Base-by-base conservation (phyloP, 2,329 filamentous ascomycete species). In the Phyllosticta paracitricarpa region DNA sequence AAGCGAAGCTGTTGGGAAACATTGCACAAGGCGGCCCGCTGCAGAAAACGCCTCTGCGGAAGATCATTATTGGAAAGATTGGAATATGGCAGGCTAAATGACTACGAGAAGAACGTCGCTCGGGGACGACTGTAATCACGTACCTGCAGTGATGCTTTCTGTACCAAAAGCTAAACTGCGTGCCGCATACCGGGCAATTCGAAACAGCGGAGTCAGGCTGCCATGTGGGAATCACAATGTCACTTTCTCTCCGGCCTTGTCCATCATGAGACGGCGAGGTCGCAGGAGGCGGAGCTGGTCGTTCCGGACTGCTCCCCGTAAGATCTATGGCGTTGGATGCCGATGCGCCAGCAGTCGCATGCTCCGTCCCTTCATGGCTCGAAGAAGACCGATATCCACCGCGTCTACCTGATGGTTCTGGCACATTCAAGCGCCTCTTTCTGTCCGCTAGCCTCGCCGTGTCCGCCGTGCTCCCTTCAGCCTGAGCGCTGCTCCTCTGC, bases 61-160 rank as follows among this genome's bases (percentile, higher is more conserved):
- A 28, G 52, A 28, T 54, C 19, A 22, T 24, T 9, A 25, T 54
- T 24, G 19, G 5, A 53, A 53, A 53, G 52, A 54, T 30, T 30
- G 28, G 28, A 30, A 30, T 5, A 30, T 7, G 7, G 40, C 40
- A n/a, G n/a, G 4, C 40, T 48, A n/a, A n/a, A 48, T 30, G 28
- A 24, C 24, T 7, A 24, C 6, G 19, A 24, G 33, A 24, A 51
- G 22, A 30, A 30, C 28, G 28, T 30, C 28, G 28, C 28, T 30
- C 28, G 28, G 28, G 28, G 28, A 30, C 28, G 4, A 30, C 28
- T 4, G 28, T 30, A 7, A 7, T 30, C 19, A 75, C 82, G 56
- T 77, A 88, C 83, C 92, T 84, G 80, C 93, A 97, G 72, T 97
- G 93, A 76, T 97, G 93, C 71, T 95, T 95, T 64, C 93, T 82